Conservation (phyloP, 1,284 basidiomycete genomes). For the Ganoderma sinense region DNA sequence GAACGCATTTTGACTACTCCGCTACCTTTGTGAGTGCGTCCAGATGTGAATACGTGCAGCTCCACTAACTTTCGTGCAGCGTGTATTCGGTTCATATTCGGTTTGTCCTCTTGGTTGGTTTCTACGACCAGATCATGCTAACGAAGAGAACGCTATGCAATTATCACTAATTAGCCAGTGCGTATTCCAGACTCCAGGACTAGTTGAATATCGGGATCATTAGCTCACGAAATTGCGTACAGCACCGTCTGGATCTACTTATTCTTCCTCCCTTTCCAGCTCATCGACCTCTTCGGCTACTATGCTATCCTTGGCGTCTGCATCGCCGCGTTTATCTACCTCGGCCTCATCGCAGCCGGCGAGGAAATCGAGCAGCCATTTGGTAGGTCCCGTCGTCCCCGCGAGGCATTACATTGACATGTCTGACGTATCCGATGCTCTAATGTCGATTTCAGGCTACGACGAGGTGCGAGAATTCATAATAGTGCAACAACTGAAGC, state of each 20-base stretch:
- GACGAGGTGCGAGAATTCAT: slow-evolving; percentile 50
- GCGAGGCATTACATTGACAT: not conserved
- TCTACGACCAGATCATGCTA: not conserved
- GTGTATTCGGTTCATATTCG: slow-evolving; percentile 70
- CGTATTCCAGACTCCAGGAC: slow-evolving; percentile 30
- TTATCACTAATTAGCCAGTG: slow-evolving; percentile 40
- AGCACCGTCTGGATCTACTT: slow-evolving; percentile 76
- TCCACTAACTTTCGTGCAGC: slow-evolving; percentile 39
- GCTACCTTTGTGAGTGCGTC: slow-evolving; percentile 61
- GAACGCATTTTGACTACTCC: slow-evolving; percentile 71
- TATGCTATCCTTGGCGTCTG: slow-evolving; percentile 65
- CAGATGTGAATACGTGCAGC: not conserved
- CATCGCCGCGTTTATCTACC: slow-evolving; percentile 71
- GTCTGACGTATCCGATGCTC: too few relatives aligned
- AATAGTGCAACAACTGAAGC: not conserved
- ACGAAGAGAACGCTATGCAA: not conserved
- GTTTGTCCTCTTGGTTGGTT: slow-evolving; percentile 30
- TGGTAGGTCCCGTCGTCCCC: slow-evolving; percentile 45
- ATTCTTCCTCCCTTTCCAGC: slow-evolving; percentile 74
- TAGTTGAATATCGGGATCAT: too few relatives aligned
- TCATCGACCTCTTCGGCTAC: slow-evolving; percentile 63
- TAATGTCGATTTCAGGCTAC: slow-evolving; percentile 50
- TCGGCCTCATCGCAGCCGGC: slow-evolving; percentile 70
- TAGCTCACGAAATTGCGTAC: too few relatives aligned
- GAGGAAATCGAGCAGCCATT: slow-evolving; percentile 78